Base-by-base conservation (phyloP, 2,329 filamentous ascomycete species). In the Clarireedia hainanense region DNA sequence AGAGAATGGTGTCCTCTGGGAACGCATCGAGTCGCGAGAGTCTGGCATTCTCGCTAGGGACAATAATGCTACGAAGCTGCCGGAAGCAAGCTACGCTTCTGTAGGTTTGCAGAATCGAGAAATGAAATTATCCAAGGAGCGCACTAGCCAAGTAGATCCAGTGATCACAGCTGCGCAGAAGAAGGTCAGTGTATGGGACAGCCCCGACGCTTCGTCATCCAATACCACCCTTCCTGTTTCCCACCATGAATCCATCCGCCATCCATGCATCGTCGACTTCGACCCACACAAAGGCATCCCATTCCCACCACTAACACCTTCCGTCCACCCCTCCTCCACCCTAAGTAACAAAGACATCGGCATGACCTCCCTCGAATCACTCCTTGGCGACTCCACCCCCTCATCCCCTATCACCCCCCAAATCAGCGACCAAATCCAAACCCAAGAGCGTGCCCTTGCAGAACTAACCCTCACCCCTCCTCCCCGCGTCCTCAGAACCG, bases 401-500 rank as follows among this genome's bases (percentile, higher is more conserved):
- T 6, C 4, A 20, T 15, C 43, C 20, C n/a, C 15, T 6, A 47
- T 5, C 17, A 48, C 27, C 46, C 23, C 36, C 1, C 43, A 37
- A 46, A 55, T 49, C 7, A 40, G 27, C 30, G 45, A 54, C 26
- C 52, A 54, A 24, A 12, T 54, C 6, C 45, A 42, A 24, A 49
- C 30, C 17, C 52, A 54, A 42, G 45, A 54, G 34, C 45, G 36
- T 3, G 56, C 62, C 2, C 55, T 61, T 24, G 27, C 52, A 1
- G 51, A 43, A 9, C 60, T 67, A 15, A 15, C 30, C 7, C 56
- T 52, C 9, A 23, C 60, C 3, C 62, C 61, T 10, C 30, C 45
- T 1, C 62, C 65, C 6, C 50, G 46, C 12, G 56, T 66, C 5
- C 39, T 63, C 2, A 62, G 61, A 26, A 58, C 55, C n/a, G 65